Evolutionary conservation across 1,139 yeast genomes (phyloP), one percentile per base, ranked within the genome.

Genomic region (Magnusiomyces paraingens): DNA sequence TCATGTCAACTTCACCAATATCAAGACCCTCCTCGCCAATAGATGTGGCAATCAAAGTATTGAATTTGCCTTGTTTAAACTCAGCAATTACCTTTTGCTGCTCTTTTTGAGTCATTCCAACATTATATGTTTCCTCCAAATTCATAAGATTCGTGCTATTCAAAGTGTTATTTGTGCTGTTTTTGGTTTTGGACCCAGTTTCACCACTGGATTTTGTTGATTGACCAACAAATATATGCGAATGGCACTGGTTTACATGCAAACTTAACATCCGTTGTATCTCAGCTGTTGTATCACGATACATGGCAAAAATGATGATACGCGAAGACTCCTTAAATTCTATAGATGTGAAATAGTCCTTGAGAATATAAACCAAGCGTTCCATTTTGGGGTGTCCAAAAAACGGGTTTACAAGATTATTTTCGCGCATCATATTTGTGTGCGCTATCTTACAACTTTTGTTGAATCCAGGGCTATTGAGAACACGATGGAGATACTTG

Each of bases 1-100:
- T 93, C 62, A 93, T 68, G 67, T 94, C 99, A 52, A 94, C 99
- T 65, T 94, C 98, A 36, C 99, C 98, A 60, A 94, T 94, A 74
- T 94, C 99, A 58, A 94, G 76, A 52, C 99, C 99, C 74, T 94
- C 99, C 68, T 94, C 99, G 47, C 98, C 99, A 66, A 94, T 93
- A 0, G 97, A 90, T 0, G 99, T 94, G 5, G 98, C 97, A 2
- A 94, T 95, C 32, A 94, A 73, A 6, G 88, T 82, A 65, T 93
- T 94, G 63, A 80, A 80, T 1, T 70, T 73, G 5, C 95, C 96
- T 0, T 69, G 62, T 61, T 85, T 86, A 70, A 94, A 93, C 57
- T 83, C 77, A 40, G 77, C 77, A 47, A 94, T 85, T 11, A 88
- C 78, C 56, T 84, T 83, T 48, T 70, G 72, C 55, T 74, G 78